Evolutionary conservation across 2,329 filamentous ascomycete species (phyloP), one percentile per base, ranked within the genome.

Genomic region (Talaromyces piceae): DNA sequence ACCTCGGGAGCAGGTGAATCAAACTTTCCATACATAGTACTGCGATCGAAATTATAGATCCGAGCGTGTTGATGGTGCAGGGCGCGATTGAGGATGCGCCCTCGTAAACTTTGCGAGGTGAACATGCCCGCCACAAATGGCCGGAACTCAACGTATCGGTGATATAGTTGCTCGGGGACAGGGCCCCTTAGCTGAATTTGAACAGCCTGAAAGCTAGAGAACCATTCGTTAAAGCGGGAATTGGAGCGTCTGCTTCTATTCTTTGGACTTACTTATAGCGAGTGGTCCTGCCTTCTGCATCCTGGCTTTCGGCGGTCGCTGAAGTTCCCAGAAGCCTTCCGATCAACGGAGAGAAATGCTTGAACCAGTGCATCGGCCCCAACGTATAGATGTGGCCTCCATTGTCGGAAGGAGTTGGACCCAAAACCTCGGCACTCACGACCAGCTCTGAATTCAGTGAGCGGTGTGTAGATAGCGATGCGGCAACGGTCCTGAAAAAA

Each of bases 51-150:
- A 63, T 93, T 94, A 73, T 97, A 97, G 50, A 97, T 82, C 20
- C 88, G 85, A 20, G 78, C 77, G 66, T 96, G 91, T 65, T 97
- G 91, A 63, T 95, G 88, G 67, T 95, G 91, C 5, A 97, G 77
- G 1, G 88, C 88, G 61, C 85, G 86, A 67, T 93, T 89, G 18
- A 96, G 74, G 43, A 96, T 77, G 56, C 82, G 84, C 16, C 91
- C 91, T 45, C 87, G 80, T 3, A 96, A 61, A 48, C 90, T 91
- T 25, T 81, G 80, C 8, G 82, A 81, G 1, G 83, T 86, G 70
- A 95, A 97, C 83, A 96, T 94, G 57, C 83, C 81, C 47, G 87
- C 88, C 50, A 97, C 87, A 62, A 95, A 88, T 23, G 91, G 90
- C 51, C 83, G 86, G 70, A 96, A 96, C 66, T 95, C 91, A 52